Base-by-base conservation (phyloP, 2,329 filamentous ascomycete species). In the Aureobasidium sp. region DNA sequence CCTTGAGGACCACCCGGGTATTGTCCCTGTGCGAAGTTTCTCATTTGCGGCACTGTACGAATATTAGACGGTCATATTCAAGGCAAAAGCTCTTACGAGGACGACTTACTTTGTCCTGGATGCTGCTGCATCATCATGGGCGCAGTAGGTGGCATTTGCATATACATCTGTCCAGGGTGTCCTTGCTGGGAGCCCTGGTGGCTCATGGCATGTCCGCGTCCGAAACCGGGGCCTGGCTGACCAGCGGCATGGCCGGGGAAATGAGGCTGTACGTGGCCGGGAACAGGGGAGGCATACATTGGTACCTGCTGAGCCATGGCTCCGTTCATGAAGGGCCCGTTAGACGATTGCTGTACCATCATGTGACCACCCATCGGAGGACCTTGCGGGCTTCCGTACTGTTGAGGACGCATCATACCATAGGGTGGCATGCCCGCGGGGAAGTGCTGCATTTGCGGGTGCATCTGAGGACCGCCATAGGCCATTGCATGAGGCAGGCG, bases 121-220 rank as follows among this genome's bases (percentile, higher is more conserved):
- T 67, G 66, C 37, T 61, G 65, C 56, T 63, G 62, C 63, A 65
- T 64, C 65, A 63, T 63, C 60, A 64, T 62, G n/a, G 62, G 65
- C 29, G 48, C 88, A 70, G 86, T 88, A 70, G 88, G 90, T 71
- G 87, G 87, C 59, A 81, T 86, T 47, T 87, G 87, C 87, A 92
- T 90, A 66, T 79, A 82, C 84, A 88, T 79, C 78, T 85, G 79
- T 52, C 80, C 79, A 72, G 62, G 45, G 59, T 95, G 91, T 44
- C 92, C 91, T 73, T 96, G 92, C 70, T 97, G 93, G 31, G 92
- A 97, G 61, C 90, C 90, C 76, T 96, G 91, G 67, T 92, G 92
- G 70, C 87, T 89, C 93, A 97, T 97, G 87, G 94, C 90, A 22
- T 87, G 86, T 72, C 93, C 97, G n/a, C 91, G 90, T 68, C 87